Evolutionary conservation across 129 eudicot species (phyloP), one percentile per base, ranked within the genome.

Genomic region (Flaveria sonorensis): DNA sequence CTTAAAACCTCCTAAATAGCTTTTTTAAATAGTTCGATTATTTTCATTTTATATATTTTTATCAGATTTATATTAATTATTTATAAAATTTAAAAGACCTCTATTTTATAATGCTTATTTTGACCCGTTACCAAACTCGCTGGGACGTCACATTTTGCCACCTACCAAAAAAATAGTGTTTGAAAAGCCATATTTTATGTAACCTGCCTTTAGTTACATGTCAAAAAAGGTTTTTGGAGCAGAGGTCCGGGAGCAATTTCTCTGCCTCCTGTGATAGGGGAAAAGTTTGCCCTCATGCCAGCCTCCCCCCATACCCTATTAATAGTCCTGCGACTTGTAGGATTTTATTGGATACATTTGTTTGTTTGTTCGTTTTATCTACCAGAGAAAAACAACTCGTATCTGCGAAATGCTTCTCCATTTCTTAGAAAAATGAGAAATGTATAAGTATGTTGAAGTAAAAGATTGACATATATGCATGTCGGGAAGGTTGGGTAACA

Each of bases 381-480:
- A 45, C 48, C 0, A 45, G 7, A n/a, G 21, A 52, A 52, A 52
- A 6, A 15, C 18, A 0, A n/a, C 10, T 57, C n/a, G n/a, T n/a
- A n/a, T n/a, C 0, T 57, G 7, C 64, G 9, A 57, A 55, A 57
- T 57, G 5, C 12, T 20, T 57, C 30, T 57, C 30, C 63, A 28
- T 21, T 9, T 55, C 61, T 55, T 55, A 68, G 39, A 70, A 66
- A 7, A 56, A 45, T 28, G 51, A 63, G 42, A 40, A 57, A 76
- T 50, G 18, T 60, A 4, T 26, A 69, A 30, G 36, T 30, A 32
- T 5, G 39, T 68, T 64, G 53, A 47, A 32, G 8, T 23, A 70
- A 19, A 15, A 48, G 30, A 40, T 26, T 39, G 40, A 11, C 40
- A 13, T 13, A 63, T 30, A 15, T 63, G 43, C 6, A 23, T 28